phyloP scores from a whole-genome alignment of 75 land plant species.

The Selaginella tamariscina region DNA sequence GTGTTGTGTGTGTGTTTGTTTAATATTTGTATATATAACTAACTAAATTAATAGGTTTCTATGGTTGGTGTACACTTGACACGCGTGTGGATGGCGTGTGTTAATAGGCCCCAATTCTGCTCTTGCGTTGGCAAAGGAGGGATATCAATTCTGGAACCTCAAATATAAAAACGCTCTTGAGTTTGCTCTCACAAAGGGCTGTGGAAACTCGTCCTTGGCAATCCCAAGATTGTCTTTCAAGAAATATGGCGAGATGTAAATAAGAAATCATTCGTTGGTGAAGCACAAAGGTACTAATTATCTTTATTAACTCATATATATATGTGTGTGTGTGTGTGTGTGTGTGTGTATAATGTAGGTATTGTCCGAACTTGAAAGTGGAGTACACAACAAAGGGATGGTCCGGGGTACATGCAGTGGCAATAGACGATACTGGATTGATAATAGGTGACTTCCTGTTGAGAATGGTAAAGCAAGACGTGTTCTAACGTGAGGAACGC shows the following conservation, averaged over 20 bases:
- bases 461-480: constrained; percentile 29
- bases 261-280: constrained; percentile 22
- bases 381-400: constrained; percentile 24
- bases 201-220: constrained; percentile 28
- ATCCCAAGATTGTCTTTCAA: constrained; percentile 21
- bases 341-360: constrained; percentile 21
- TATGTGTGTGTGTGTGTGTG: no score
- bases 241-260: constrained; percentile 33
- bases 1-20: no score
- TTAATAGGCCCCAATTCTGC: constrained; percentile 34
- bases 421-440: constrained; percentile 26
- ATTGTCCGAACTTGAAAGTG: constrained; percentile 27
- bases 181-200: constrained; percentile 24
- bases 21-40: no score
- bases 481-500: constrained; percentile 36
- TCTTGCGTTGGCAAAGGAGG: constrained; percentile 28
- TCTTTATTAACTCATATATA: no score
- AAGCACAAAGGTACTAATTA: constrained; percentile 26
- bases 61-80: constrained; percentile 36
- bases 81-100: constrained; percentile 32
- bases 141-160: constrained; percentile 28
- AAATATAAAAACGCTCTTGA: constrained; percentile 20
- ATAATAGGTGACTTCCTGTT: constrained; percentile 33
- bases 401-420: constrained; percentile 39
- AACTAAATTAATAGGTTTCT: constrained; percentile 31